Conservation (phyloP, 1,284 basidiomycete genomes). For the Tilletia indica region DNA sequence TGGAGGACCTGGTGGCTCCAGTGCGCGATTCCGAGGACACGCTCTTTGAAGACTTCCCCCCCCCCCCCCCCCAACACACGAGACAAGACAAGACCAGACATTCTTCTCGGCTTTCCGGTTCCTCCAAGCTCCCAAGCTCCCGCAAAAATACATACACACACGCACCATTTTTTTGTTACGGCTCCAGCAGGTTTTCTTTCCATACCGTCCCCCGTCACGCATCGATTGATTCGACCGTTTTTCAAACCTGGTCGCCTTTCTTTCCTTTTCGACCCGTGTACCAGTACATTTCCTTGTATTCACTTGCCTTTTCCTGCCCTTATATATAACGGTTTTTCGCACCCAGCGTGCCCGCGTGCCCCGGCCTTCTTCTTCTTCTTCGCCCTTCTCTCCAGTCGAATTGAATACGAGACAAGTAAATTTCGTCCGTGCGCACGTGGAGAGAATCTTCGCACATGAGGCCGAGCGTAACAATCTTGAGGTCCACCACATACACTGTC, state of each 20-base stretch:
- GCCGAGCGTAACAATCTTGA: no score
- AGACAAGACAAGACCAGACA: neutral
- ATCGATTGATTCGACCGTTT: neutral
- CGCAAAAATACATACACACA: neutral
- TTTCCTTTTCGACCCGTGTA: no score
- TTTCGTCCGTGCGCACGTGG: no score
- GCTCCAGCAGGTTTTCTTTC: no score
- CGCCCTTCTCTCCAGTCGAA: no score
- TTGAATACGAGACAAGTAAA: no score
- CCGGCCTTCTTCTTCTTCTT: neutral
- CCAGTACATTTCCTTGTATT: constrained; percentile 5
- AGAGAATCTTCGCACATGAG: no score
- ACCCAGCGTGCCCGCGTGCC: neutral
- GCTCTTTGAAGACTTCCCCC: neutral
- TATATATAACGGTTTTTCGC: neutral
- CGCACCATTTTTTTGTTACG: neutral
- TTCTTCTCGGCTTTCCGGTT: neutral
- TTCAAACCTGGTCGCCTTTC: neutral
- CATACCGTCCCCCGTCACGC: neutral
- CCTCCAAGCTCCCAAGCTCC: neutral
- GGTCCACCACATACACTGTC: no score
- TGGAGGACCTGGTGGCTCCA: neutral
- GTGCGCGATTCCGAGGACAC: constrained; percentile 10
- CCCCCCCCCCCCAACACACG: neutral
- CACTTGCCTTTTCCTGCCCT: neutral